Evolutionary conservation across 75 land plant genomes (phyloP).

Genomic region (Sequoia sempervirens): DNA sequence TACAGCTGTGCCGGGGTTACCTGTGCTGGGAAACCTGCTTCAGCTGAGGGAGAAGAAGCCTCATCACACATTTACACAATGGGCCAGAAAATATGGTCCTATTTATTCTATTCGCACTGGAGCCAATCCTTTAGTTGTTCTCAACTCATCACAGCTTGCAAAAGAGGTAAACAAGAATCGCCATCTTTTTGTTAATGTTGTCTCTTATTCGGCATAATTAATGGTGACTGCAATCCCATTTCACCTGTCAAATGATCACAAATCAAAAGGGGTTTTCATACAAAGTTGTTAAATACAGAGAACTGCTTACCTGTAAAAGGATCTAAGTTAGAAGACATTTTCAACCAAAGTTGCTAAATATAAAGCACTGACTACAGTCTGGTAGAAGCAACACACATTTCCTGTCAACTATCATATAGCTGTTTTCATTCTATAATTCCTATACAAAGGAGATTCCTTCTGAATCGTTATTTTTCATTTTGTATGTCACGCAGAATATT

Average conservation of each 20-base stretch:
- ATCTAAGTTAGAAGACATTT: no score
- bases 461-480: no score
- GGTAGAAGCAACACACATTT: no score
- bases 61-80: conserved; percentile 62
- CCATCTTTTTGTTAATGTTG: not conserved
- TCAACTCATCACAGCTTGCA: conserved; percentile 70
- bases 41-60: conserved; percentile 90
- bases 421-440: no score
- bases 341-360: no score
- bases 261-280: no score
- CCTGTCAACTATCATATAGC: no score
- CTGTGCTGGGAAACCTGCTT: conserved; percentile 78
- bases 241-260: not conserved
- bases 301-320: no score
- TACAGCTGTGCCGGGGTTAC: conserved; percentile 81
- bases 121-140: conserved; percentile 43
- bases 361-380: no score
- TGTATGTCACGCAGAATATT: no score
- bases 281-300: no score
- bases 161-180: conserved; percentile 59
- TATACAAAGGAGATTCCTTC: no score
- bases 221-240: not conserved
- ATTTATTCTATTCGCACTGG: conserved; percentile 70
- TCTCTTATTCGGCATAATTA: not conserved
- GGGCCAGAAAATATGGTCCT: conserved; percentile 79